Conservation (phyloP, 2,329 filamentous ascomycete genomes). For the Sarocladium strictum region DNA sequence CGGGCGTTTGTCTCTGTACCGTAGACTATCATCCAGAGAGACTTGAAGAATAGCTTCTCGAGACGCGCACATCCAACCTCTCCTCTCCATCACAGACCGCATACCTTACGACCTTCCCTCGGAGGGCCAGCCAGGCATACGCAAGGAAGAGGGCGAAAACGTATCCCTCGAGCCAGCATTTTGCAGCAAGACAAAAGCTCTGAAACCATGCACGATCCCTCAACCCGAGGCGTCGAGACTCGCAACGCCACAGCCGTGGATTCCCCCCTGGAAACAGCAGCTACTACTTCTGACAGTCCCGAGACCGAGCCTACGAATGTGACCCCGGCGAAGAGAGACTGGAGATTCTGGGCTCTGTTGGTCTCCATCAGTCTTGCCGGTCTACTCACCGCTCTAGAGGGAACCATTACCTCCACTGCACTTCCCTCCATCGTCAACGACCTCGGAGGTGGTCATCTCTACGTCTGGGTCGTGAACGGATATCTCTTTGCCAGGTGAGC, state of each 20-base stretch:
- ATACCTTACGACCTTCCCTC: not conserved
- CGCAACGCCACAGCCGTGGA: not conserved
- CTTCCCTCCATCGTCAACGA: constrained; percentile 20
- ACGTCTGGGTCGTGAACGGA: constrained; percentile 20
- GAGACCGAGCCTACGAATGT: not conserved
- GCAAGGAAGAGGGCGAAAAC: not conserved
- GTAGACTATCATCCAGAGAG: not conserved
- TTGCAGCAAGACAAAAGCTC: not conserved
- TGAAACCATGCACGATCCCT: not conserved
- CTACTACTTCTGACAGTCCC: not conserved
- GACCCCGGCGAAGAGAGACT: not conserved
- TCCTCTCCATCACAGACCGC: not conserved
- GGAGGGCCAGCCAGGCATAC: not conserved
- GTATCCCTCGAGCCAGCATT: not conserved
- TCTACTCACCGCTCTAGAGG: constrained; percentile 21
- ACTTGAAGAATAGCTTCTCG: not conserved
- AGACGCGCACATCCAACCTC: not conserved
- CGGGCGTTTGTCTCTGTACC: too few species aligned
- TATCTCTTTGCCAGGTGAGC: constrained; percentile 17
- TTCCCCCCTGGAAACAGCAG: not conserved
- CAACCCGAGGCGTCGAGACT: not conserved
- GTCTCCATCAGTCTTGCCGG: constrained; percentile 15
- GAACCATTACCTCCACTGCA: constrained; percentile 24
- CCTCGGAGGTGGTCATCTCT: constrained; percentile 15
- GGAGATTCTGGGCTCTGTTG: constrained; percentile 18